Base-by-base conservation (phyloP, 2,329 filamentous ascomycete species). In the Ophiocordyceps sinensis region DNA sequence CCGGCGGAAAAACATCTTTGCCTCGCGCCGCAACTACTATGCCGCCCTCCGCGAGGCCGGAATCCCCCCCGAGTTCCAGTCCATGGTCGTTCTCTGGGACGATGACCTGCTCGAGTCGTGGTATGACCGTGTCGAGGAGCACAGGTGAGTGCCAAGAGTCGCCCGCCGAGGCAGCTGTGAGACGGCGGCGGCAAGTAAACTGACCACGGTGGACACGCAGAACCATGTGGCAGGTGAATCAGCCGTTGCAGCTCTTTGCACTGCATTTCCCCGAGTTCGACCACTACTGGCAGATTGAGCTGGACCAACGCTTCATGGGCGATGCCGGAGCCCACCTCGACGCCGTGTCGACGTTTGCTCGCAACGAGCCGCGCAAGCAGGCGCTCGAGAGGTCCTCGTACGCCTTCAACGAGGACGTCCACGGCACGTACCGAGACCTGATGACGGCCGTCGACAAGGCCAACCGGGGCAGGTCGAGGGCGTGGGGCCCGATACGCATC, bases 51-150 rank as follows among this genome's bases (percentile, higher is more conserved):
- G 47, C 19, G 58, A 67, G 43, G 64, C 68, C 37, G 68, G 68
- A 45, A 63, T 77, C 13, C 72, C 80, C 1, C 64, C 71, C 47
- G 80, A 85, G 51, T 82, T 85, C 56, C 73, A 67, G 53, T 77
- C 76, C 43, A 78, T 85, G 62, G 72, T 74, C 14, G 74, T 75
- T 0, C 63, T 85, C 13, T 85, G 80, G 80, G 79, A 77, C 9
- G 77, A 82, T 52, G 60, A 68, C 44, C 73, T 82, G 55, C 81
- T 85, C 70, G 60, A 66, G 43, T 67, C 75, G 47, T 74, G 80
- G 63, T 85, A 85, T 53, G 70, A 74, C 2, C 69, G 68, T n/a
- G 67, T 82, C 3, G 71, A 76, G 51, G 74, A 78, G 41, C 51
- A 57, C 48, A 45, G 47, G 53, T 57, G 47, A 41, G 53, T 30